A percentile compares a stretch with the other conserved stretches of the same genome.
These are phyloP conservation scores for Sporothrix variecibatus DNA, from an alignment of 2,329 filamentous ascomycete genomes.

Conservation along the genomic window DNA sequence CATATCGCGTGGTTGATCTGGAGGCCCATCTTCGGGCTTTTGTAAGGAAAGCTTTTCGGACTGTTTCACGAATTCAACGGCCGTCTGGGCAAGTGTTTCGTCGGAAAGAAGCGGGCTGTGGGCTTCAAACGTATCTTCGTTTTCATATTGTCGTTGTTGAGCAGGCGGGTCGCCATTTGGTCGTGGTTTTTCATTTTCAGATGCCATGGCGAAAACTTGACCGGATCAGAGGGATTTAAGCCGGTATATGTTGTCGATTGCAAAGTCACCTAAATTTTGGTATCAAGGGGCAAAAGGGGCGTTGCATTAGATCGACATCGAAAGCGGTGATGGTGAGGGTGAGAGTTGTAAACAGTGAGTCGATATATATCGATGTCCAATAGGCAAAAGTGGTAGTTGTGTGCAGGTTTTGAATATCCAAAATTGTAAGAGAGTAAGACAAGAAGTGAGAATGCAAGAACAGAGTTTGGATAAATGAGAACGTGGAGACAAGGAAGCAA, in stretches of 20 bases:
- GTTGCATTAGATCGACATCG: background rate
- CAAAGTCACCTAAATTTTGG: background rate
- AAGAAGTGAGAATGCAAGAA: background rate
- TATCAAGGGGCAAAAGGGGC: background rate
- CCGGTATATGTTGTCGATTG: background rate
- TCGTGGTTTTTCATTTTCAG: background rate
- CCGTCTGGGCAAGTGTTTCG: constrained; percentile 42
- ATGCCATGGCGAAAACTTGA: background rate
- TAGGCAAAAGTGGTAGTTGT: background rate
- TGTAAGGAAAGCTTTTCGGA: constrained; percentile 57
- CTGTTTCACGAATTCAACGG: constrained; percentile 62
- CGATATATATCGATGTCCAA: background rate
- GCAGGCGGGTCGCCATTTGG: background rate
- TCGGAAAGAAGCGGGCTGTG: constrained; percentile 28
- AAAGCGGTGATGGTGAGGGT: background rate
- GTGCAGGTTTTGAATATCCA: background rate
- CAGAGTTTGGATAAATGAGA: background rate
- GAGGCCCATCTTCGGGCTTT: constrained; percentile 33
- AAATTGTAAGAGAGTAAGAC: background rate
- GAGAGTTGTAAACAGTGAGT: background rate
- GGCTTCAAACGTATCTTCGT: background rate
- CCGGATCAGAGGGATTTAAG: background rate
- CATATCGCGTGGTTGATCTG: constrained; percentile 41
- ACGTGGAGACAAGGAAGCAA: background rate
- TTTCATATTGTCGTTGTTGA: background rate